Base-by-base conservation (phyloP, 2,329 filamentous ascomycete species). In the Neocatenulostroma microsporum region DNA sequence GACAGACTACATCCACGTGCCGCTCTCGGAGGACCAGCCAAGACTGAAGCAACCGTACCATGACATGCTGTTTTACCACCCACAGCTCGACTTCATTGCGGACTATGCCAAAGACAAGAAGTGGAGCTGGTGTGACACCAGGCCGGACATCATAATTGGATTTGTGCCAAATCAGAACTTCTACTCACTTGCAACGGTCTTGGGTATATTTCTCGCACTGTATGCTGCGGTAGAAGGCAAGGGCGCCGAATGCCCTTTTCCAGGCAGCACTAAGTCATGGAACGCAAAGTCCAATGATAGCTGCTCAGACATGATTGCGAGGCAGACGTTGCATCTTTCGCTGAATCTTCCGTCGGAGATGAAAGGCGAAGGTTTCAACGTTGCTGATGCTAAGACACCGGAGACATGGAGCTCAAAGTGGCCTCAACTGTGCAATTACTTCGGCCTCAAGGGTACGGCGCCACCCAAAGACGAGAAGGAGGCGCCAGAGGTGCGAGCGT, bases 101-200 rank as follows among this genome's bases (percentile, higher is more conserved):
- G 44, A 47, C 19, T 62, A 53, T 34, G 38, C 56, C 3, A 51
- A 48, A 21, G 48, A 49, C 26, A 62, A 57, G 48, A 29, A 34
- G 2, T 63, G 58, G 61, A 60, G 47, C 18, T 63, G 58, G 54
- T 50, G 49, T 31, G 58, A 63, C 14, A 61, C 57, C 2, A 44
- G 56, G n/a, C 58, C 58, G 0, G 61, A 62, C 39, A 55, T 61
- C 34, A 39, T 40, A 37, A 49, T 62, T 26, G 61, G 60, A 14
- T 61, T 61, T 37, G 55, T 62, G 7, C 57, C 59, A 4, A 57
- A 62, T 41, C 47, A 49, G 30, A 62, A 60, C 35, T 56, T 57
- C 39, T 58, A 58, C 42, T 54, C 50, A 5, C 46, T 60, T 3
- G 58, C 50, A 3, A 53, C 49, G 10, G 42, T 47, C 3, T 30